Base-by-base conservation (phyloP, 23 red algal species). In the Cyanidiococcus yangmingshanensis region DNA sequence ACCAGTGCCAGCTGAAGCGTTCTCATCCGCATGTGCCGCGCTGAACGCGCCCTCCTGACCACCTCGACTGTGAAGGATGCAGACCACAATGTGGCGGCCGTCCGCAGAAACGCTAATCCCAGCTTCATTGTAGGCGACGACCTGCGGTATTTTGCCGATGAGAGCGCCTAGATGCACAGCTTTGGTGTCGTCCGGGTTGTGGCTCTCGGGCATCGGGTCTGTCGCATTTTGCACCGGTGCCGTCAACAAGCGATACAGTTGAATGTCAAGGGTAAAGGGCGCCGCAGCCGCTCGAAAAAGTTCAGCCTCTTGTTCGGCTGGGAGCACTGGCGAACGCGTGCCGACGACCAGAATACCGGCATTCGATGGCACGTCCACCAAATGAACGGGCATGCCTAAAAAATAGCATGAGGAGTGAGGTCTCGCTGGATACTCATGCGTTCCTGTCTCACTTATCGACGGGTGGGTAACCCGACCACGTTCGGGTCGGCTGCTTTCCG, bases 121-220 rank as follows among this genome's bases (percentile, higher is more conserved):
- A 7, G 63, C 63, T 29, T 71, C 63, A 29, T 71, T 71, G 63
- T 71, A 71, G 7, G 63, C 63, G 63, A 71, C 32, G n/a, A 71
- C 63, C 63, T 71, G 63, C 7, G 63, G 63, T 71, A 71, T 71
- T 25, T 35, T 25, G 63, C n/a, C 63, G n/a, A 71, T 25, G 16
- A 71, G 27, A 12, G 27, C 32, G 3, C n/a, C 63, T 7, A 2
- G 16, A 29, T 25, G 27, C 12, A 2, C 63, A 12, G 16, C 27
- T 3, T 30, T 29, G 27, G 12, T 29, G 32, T 17, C 63, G n/a
- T 71, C 63, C 7, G 12, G 12, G 21, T 54, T 54, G 21, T 21
- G 7, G 21, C 45, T 54, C 7, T 21, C 21, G 32, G 15, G 7
- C 12, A 29, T 2, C 3, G 63, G 3, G 63, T 30, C 7, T 12